A percentile compares a stretch with the other conserved stretches of the same genome.
Evolutionary conservation across 2,329 filamentous ascomycete genomes (phyloP).

Genomic region (Exophiala xenobiotica): DNA sequence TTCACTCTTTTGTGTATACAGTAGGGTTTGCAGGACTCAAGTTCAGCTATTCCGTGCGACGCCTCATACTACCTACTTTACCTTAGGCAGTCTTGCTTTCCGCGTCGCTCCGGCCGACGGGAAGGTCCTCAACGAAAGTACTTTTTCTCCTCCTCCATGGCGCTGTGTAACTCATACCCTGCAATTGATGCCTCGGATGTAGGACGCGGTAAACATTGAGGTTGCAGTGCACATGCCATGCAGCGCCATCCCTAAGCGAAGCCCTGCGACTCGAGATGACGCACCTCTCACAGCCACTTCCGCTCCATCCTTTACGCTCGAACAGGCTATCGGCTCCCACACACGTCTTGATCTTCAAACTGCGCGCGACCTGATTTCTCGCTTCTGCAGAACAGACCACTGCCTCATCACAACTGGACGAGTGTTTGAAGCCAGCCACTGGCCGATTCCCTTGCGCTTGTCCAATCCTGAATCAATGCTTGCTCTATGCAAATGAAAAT

Average conservation of each 20-base stretch:
- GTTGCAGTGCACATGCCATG: neutral
- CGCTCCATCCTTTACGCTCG: conserved; percentile 7
- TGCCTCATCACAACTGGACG: neutral
- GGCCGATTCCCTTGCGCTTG: no score
- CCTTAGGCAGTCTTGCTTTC: no score
- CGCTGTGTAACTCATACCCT: neutral
- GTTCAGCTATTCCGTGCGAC: no score
- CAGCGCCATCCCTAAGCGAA: neutral
- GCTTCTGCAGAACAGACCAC: neutral
- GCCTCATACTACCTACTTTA: no score
- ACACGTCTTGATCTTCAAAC: neutral
- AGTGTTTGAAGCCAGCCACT: neutral
- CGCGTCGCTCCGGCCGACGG: no score
- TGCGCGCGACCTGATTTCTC: neutral
- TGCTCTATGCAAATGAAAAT: conserved; percentile 6
- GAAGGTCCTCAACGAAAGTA: no score
- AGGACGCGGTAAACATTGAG: neutral
- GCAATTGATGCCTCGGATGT: neutral
- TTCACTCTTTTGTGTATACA: no score
- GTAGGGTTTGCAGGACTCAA: no score
- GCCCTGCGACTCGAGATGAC: neutral
- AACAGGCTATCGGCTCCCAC: conserved; percentile 12
- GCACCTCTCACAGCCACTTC: neutral
- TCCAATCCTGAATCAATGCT: no score
- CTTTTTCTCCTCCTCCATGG: no score